Evolutionary conservation across 164 flowering plant species (phyloP).

Genomic region (Sedum album): DNA sequence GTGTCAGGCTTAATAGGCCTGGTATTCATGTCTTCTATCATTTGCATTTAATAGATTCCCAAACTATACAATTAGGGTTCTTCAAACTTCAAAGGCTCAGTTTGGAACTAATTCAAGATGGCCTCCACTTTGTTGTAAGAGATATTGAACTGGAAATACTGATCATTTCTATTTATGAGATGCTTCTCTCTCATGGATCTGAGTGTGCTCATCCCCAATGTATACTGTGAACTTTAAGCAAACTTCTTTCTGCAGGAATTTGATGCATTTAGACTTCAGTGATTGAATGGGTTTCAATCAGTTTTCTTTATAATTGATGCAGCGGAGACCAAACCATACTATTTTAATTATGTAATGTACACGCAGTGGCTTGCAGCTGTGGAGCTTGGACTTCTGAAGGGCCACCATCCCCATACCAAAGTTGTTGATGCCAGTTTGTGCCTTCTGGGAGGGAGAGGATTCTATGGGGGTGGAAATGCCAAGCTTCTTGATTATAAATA

Average conservation of each 20-base stretch:
- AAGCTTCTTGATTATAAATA: constrained; percentile 21
- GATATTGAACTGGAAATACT: neutral
- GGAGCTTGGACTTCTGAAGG: constrained; percentile 93
- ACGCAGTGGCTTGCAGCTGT: constrained; percentile 92
- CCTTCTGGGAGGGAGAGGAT: constrained; percentile 32
- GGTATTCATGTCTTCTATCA: neutral
- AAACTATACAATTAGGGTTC: neutral
- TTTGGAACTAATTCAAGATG: neutral
- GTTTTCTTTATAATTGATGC: neutral
- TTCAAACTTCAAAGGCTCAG: neutral
- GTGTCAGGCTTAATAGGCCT: neutral
- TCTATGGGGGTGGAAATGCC: constrained; percentile 17
- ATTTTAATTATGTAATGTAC: constrained; percentile 5
- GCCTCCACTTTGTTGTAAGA: neutral
- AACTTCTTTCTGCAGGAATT: neutral
- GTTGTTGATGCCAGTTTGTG: constrained; percentile 68
- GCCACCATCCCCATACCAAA: constrained; percentile 86
- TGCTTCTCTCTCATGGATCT: neutral
- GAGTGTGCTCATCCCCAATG: neutral
- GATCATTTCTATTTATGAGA: neutral
- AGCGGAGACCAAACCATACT: neutral
- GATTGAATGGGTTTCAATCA: neutral
- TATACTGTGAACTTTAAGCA: neutral
- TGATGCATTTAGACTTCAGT: neutral
- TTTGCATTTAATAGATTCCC: neutral